phyloP scores from a whole-genome alignment of 2,329 filamentous ascomycete genomes.

The Annulohypoxylon truncatum region DNA sequence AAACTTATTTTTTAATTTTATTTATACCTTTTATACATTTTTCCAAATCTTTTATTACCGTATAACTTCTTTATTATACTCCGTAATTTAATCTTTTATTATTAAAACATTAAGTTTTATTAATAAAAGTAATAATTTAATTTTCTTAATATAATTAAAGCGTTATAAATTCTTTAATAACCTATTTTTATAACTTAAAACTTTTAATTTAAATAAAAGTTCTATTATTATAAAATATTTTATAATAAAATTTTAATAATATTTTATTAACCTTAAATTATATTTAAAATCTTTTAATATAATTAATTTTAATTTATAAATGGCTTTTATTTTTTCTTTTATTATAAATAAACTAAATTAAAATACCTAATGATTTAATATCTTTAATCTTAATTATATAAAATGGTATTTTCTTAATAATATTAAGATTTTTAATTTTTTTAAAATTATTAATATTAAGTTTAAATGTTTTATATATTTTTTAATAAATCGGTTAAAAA shows the following conservation, averaged over 20 bases:
- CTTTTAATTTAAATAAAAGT: neutral
- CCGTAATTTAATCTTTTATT: neutral
- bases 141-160: neutral
- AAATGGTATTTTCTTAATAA: neutral
- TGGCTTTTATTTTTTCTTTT: neutral
- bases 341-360: neutral
- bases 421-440: neutral
- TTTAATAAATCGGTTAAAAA: neutral
- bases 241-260: neutral
- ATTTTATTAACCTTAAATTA: neutral
- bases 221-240: neutral
- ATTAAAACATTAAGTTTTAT: neutral
- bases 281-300: neutral
- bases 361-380: neutral
- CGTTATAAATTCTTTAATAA: neutral
- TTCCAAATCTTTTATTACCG: neutral
- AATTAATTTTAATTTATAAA: neutral
- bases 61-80: neutral
- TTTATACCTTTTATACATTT: neutral
- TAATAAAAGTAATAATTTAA: neutral
- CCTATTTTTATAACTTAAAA: neutral
- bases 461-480: neutral
- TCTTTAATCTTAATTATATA: neutral
- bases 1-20: neutral
- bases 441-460: neutral